Evolutionary conservation across 352 stramenopile genomes (phyloP).

Genomic region (Achlya hypogyna): DNA sequence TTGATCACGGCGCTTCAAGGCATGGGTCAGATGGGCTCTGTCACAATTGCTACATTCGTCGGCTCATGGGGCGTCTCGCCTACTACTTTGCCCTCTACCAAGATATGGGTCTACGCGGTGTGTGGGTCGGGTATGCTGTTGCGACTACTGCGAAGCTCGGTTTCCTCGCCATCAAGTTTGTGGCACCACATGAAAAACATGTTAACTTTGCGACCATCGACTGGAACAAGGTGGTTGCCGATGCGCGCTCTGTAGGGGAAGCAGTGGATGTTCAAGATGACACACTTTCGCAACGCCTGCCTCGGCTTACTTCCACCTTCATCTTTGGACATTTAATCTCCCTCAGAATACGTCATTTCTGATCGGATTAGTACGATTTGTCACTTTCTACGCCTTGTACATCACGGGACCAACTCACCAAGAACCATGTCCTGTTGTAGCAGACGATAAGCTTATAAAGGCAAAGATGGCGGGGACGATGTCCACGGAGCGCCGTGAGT

Average conservation of each 20-base stretch:
- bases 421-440: slow-evolving; percentile 66
- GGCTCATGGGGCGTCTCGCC: not conserved
- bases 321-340: no score
- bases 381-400: no score
- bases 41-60: not conserved
- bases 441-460: slow-evolving; percentile 80
- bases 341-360: no score
- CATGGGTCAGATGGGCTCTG: slow-evolving; percentile 27
- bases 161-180: not conserved
- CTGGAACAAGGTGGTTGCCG: not conserved
- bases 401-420: no score
- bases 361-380: no score
- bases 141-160: not conserved
- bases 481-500: slow-evolving; percentile 35
- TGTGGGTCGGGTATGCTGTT: not conserved
- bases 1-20: slow-evolving; percentile 46
- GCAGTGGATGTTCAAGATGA: no score
- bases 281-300: no score
- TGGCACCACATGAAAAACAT: no score
- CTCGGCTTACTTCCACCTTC: no score
- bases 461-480: slow-evolving; percentile 56
- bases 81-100: not conserved
- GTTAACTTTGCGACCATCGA: not conserved
- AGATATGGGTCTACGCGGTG: not conserved
- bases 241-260: no score